Evolutionary conservation across 805 yeast species (phyloP).

Genomic region (Saturnispora quitensis): DNA sequence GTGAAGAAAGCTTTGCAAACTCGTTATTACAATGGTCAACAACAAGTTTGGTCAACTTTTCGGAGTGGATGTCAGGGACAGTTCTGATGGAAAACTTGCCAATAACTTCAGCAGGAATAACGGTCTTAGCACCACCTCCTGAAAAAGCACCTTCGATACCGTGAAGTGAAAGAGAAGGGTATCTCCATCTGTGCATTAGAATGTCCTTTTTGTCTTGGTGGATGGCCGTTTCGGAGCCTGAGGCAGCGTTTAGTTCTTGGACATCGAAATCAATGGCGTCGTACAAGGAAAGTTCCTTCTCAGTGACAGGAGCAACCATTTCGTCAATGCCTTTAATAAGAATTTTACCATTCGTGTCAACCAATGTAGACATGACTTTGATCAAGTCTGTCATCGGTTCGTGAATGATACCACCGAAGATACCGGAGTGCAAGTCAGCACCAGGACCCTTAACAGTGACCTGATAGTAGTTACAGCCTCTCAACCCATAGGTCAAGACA

Average conservation of each 20-base stretch:
- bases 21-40: constrained; percentile 56
- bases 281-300: constrained; percentile 67
- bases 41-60: constrained; percentile 70
- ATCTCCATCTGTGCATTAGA: constrained; percentile 98
- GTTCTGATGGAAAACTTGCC: constrained; percentile 98
- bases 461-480: constrained; percentile 94
- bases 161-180: constrained; percentile 90
- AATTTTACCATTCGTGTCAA: constrained; percentile 74
- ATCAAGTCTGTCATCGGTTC: constrained; percentile 96
- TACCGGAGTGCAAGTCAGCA: constrained; percentile 95
- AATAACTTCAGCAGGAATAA: constrained; percentile 85
- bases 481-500: constrained; percentile 91
- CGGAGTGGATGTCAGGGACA: constrained; percentile 85
- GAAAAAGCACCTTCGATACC: constrained; percentile 98
- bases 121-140: constrained; percentile 95
- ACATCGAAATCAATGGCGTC: constrained; percentile 80
- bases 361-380: constrained; percentile 67
- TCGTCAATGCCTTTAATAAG: constrained; percentile 81
- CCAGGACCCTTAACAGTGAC: constrained; percentile 79
- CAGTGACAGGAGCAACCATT: constrained; percentile 91
- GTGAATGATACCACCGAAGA: constrained; percentile 94
- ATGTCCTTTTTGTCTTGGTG: constrained; percentile 73
- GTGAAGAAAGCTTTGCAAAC: constrained; percentile 63
- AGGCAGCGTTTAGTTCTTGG: constrained; percentile 76
- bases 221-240: constrained; percentile 80